A percentile compares a stretch with the other conserved stretches of the same genome.
Evolutionary conservation across 805 yeast species (phyloP).

Genomic region (Kregervanrija fluxuum): DNA sequence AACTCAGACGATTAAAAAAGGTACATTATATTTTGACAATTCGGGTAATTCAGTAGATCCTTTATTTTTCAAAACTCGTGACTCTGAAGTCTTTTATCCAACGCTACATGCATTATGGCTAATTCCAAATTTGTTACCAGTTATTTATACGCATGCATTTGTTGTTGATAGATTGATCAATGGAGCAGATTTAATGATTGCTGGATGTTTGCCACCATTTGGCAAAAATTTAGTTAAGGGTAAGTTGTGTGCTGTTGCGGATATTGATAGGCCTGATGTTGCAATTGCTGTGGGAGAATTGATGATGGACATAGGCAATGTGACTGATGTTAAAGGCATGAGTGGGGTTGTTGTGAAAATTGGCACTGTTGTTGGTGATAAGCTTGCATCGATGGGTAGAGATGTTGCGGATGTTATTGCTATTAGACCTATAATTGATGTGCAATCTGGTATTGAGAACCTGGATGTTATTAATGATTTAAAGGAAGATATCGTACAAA

Average conservation of each 20-base stretch:
- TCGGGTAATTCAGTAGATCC: constrained; percentile 48
- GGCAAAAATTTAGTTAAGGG: constrained; percentile 44
- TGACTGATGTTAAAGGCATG: constrained; percentile 46
- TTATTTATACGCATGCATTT: constrained; percentile 61
- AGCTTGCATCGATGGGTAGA: constrained; percentile 45
- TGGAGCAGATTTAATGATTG: constrained; percentile 80
- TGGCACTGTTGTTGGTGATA: constrained; percentile 63
- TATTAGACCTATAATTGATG: no score
- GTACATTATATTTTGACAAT: constrained; percentile 54
- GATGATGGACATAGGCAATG: constrained; percentile 36
- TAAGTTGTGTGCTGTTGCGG: constrained; percentile 63
- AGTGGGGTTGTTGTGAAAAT: constrained; percentile 72
- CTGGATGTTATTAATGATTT: no score
- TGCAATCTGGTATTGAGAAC: no score
- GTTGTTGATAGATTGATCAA: constrained; percentile 63
- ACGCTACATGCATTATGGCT: constrained; percentile 69
- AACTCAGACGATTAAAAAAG: constrained; percentile 41
- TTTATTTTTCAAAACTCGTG: constrained; percentile 60
- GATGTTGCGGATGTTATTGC: not conserved
- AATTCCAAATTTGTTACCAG: constrained; percentile 58
- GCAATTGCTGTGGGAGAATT: constrained; percentile 69
- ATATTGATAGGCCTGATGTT: constrained; percentile 50
- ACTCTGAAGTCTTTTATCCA: constrained; percentile 48
- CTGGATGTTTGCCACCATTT: constrained; percentile 61
- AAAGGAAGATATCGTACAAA: constrained; percentile 2